Percentiles rank a stretch among this genome's conserved stretches.
phyloP scores from a whole-genome alignment of 139 green algal species.

The Chlorella sp. region DNA sequence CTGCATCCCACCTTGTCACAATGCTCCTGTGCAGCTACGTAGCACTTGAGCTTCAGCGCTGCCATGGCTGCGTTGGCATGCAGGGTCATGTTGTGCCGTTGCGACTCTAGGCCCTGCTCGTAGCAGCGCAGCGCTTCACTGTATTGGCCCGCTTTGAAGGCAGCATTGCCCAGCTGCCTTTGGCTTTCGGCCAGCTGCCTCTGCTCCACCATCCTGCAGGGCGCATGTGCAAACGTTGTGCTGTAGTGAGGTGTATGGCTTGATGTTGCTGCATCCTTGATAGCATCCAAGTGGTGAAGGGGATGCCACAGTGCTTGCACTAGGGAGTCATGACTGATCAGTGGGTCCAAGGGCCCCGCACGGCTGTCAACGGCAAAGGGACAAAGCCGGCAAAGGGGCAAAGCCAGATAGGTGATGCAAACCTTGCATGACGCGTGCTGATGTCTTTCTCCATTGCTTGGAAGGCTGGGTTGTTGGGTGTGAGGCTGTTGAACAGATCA shows the following conservation, averaged over 20 bases:
- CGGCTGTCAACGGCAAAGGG: too few species aligned
- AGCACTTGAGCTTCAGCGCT: constrained; percentile 65
- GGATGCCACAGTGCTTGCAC: too few species aligned
- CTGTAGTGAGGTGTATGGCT: too few species aligned
- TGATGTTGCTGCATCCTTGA: too few species aligned
- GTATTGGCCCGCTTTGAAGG: constrained; percentile 46
- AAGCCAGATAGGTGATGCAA: too few species aligned
- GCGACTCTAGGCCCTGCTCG: constrained; percentile 51
- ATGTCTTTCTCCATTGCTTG: constrained; percentile 76
- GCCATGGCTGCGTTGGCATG: constrained; percentile 73
- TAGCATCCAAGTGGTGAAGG: too few species aligned
- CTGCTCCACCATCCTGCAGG: constrained; percentile 57
- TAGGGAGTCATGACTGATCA: too few species aligned
- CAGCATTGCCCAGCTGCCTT: constrained; percentile 53
- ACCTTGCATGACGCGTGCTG: constrained; percentile 66
- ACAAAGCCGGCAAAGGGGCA: too few species aligned
- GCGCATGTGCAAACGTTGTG: too few species aligned
- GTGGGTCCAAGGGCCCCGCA: too few species aligned
- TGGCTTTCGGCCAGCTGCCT: constrained; percentile 60
- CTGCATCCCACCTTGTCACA: constrained; percentile 69
- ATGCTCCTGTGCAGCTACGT: constrained; percentile 70
- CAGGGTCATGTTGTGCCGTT: constrained; percentile 65
- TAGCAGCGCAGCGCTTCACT: constrained; percentile 62
- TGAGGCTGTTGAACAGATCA: constrained; percentile 56
- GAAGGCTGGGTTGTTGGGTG: constrained; percentile 52